phyloP scores from a whole-genome alignment of 2,329 filamentous ascomycete species.

The Cordyceps fumosorosea region DNA sequence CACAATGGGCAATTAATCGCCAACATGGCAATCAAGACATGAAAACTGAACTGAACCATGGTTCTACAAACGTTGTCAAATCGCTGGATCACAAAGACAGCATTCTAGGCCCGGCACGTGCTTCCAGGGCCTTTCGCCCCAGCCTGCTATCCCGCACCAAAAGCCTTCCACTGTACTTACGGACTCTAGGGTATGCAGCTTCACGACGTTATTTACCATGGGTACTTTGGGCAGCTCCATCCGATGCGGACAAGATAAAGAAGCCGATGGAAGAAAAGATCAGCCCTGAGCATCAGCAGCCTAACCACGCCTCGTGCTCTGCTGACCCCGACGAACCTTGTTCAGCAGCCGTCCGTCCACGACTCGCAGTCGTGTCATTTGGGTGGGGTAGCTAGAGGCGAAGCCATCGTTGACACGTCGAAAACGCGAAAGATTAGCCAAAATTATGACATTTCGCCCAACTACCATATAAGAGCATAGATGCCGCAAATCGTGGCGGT shows the following conservation, averaged over 20 bases:
- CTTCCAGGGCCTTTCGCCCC: too few species aligned
- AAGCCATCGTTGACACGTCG: not conserved
- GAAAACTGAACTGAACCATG: too few species aligned
- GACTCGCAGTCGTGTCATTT: too few species aligned
- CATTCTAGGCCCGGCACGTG: too few species aligned
- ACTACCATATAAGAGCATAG: too few species aligned
- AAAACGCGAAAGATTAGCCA: not conserved
- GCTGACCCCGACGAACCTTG: not conserved
- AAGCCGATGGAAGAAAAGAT: not conserved
- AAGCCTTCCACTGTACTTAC: not conserved
- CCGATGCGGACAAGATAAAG: not conserved
- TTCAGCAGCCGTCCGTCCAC: not conserved
- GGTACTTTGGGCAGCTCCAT: not conserved
- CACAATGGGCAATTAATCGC: too few species aligned
- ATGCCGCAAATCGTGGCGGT: not conserved
- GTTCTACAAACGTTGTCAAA: too few species aligned
- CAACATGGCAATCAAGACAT: too few species aligned
- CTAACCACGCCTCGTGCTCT: not conserved
- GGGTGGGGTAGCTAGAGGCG: not conserved
- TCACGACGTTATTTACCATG: not conserved
- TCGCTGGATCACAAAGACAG: too few species aligned
- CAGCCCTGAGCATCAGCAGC: not conserved
- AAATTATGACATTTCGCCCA: not conserved
- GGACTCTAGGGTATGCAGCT: not conserved
- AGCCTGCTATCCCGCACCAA: not conserved